Base-by-base conservation (phyloP, 2,329 filamentous ascomycete genomes). In the Truncatella angustata region DNA sequence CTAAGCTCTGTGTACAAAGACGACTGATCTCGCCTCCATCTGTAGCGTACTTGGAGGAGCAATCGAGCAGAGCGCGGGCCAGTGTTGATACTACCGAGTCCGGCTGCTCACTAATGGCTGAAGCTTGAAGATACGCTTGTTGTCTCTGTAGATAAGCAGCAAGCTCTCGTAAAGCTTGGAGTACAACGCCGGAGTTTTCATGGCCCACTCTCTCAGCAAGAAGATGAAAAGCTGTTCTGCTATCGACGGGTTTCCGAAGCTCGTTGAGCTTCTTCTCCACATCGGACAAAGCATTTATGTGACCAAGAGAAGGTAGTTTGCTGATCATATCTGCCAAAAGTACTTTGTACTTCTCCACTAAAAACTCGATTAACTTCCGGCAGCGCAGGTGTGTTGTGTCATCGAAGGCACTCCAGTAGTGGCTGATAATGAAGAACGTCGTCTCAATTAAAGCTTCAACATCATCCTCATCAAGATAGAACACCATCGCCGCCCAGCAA, bases 111-210 rank as follows among this genome's bases (percentile, higher is more conserved):
- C 88, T 90, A 47, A 91, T 78, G 26, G 89, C 85, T 12, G 88
- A 88, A 12, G 87, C 82, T 63, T 96, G 91, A 18, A 99, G 73
- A 54, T 90, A 87, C 21, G 81, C 81, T 65, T 96, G 91, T 56
- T 96, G 82, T 3, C 73, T 69, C 54, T 84, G 79, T 5, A 99
- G 78, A 62, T 88, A 96, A 1, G 78, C 77, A 5, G 85, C 79
- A 5, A 99, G 79, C 65, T 99, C 94, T 20, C 76, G 75, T 42
- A 99, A 70, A 18, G 91, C 88, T 68, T 92, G 89, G 50, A 88
- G 79, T 18, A 96, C 90, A 43, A 99, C 92, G 1, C 88, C 87
- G 0, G 86, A 81, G 64, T 93, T 95, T 59, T 99, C 94, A 62
- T 94, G 91, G 36, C 79, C 76, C 51, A 95, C 81, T 56, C 94